Base-by-base conservation (phyloP, 148 eudicot genomes). In the Fagopyrum homotropicum region DNA sequence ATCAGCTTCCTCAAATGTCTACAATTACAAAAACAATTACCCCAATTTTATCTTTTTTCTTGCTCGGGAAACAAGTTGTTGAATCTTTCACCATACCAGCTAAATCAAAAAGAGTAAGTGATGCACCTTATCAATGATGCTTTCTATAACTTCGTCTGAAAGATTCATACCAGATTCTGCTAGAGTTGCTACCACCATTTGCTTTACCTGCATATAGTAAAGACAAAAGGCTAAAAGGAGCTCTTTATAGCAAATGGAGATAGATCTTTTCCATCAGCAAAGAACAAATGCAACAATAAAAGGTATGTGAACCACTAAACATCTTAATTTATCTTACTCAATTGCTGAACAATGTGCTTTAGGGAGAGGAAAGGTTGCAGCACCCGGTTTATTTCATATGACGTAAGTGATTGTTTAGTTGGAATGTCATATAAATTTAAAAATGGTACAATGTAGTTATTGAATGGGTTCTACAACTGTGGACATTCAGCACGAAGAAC, bases 181-280 rank as follows among this genome's bases (percentile, higher is more conserved):
- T 73, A 89, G 86, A 48, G 90, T 87, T 19, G 93, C 93, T 14
- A 85, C 88, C 56, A 89, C 93, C 93, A 89, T 89, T 84, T 89
- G 90, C 81, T 89, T 89, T 78, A 89, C 86, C 93, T 89, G 19
- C 17, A 66, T 40, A 35, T 14, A 16, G 71, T 45, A 50, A 10
- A 50, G 54, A 11, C 10, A 10, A 50, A 50, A 50, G 1, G 11
- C 4, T 19, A 57, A 17, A 61, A 10, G 30, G 3, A 7, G 26
- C 64, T 8, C 44, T 10, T 3, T 9, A 61, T 26, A 26, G 43
- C 15, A 66, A 6, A 17, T 2, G 15, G 19, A 43, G 16, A 66
- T 11, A 14, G 19, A 66, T 66, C 70, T 40, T 43, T 40, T 35
- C 45, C 2, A 15, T 40, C 46, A 11, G 71, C 45, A 66, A 5